Evolutionary conservation across 2,329 filamentous ascomycete genomes (phyloP).

Genomic region (Teratosphaeria epicoccoides): DNA sequence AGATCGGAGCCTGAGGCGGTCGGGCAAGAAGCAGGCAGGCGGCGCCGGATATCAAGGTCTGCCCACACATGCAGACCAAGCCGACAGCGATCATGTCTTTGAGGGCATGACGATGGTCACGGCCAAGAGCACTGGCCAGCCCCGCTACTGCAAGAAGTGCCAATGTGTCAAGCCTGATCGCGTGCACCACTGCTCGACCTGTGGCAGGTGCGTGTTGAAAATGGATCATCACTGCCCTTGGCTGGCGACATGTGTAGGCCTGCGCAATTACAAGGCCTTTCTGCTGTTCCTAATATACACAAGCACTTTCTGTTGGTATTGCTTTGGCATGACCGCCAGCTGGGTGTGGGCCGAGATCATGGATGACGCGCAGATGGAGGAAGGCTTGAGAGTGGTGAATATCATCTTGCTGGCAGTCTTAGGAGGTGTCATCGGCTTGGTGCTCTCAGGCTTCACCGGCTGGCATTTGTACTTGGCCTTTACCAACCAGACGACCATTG

Average conservation of each 20-base stretch:
- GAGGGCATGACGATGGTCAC: conserved; percentile 58
- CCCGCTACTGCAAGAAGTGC: conserved; percentile 95
- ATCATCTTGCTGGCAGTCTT: conserved; percentile 81
- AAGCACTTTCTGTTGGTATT: conserved; percentile 71
- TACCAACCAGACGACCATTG: conserved; percentile 83
- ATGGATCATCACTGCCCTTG: conserved; percentile 99
- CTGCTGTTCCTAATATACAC: conserved; percentile 86
- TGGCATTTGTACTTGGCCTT: conserved; percentile 83
- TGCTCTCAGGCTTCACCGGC: conserved; percentile 75
- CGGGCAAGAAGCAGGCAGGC: conserved; percentile 13
- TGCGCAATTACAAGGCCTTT: conserved; percentile 93
- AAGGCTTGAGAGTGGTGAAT: conserved; percentile 68
- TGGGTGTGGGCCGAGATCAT: conserved; percentile 85
- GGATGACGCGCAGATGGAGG: conserved; percentile 59
- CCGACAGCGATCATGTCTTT: conserved; percentile 32
- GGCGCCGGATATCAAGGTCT: conserved; percentile 61
- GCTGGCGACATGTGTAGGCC: conserved; percentile 88
- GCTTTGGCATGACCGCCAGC: conserved; percentile 61
- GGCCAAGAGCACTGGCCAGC: conserved; percentile 72
- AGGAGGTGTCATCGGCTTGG: conserved; percentile 80
- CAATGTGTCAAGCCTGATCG: conserved; percentile 89
- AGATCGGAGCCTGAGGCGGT: conserved; percentile 7
- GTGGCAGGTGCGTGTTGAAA: conserved; percentile 87
- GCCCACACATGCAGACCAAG: conserved; percentile 55
- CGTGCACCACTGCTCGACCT: conserved; percentile 93